Evolutionary conservation across 345 rosid genomes (phyloP), one percentile per base, ranked within the genome.

Genomic region (Eutrema heterophyllum): DNA sequence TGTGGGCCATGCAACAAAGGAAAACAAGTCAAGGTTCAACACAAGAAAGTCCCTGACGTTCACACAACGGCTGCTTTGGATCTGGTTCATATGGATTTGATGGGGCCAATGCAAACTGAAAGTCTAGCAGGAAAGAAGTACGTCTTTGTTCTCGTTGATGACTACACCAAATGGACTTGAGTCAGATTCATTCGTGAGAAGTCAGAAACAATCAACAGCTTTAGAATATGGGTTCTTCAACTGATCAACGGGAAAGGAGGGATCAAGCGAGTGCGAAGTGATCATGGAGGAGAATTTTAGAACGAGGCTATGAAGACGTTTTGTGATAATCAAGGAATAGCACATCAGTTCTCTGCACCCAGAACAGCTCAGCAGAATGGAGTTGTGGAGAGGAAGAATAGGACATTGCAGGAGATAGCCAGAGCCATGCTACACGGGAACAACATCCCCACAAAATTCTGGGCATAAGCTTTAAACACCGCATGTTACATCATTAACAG

Each of bases 11-110:
- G 15, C 5, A 39, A 6, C 0, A 5, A 13, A 0, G 16, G 9
- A 1, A 59, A 59, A 2, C 61, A 59, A 3, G 46, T 59, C 4
- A 59, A 38, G 6, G 48, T 59, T 3, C 46, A 59, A 12, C 30
- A 39, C 9, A 39, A 38, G 7, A 38, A 36, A 9, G 45, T 36
- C 0, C 12, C 7, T 3, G 15, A 60, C 1, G 7, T 27, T 0
- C 36, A 30, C 2, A 0, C 53, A 1, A 0, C 3, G 0, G n/a
- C 5, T 0, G 0, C 0, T 0, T 1, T 16, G 5, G 52, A 63
- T 0, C 4, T 45, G 0, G 6, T 62, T 4, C 52, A 62, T 2
- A 44, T 44, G 26, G 40, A 63, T 0, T 7, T 41, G 0, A 43
- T 62, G 38, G 67, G 52, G 0, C 67, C 14, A 3, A 43, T 62